Evolutionary conservation across 2,329 filamentous ascomycete genomes (phyloP).

Genomic region (Fusarium sp.): DNA sequence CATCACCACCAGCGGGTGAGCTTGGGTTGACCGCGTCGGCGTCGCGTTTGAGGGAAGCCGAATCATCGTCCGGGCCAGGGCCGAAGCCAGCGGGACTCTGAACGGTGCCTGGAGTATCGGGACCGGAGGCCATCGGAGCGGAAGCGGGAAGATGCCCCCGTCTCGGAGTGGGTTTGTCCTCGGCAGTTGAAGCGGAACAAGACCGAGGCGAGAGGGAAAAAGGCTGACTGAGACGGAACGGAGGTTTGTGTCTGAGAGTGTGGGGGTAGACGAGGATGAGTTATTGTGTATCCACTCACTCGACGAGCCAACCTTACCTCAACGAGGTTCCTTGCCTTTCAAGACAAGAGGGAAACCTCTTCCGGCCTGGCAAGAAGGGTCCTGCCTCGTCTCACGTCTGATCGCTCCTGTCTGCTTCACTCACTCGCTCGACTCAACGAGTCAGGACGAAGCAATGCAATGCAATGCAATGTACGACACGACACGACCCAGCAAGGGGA

Average conservation of each 20-base stretch:
- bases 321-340: background rate
- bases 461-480: background rate
- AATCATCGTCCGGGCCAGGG: conserved; percentile 17
- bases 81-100: conserved; percentile 26
- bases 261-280: conserved; percentile 19
- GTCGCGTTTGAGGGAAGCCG: conserved; percentile 36
- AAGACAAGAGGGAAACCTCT: background rate
- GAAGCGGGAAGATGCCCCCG: conserved; percentile 9
- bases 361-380: background rate
- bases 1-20: conserved; percentile 36
- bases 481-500: background rate
- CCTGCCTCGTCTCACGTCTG: background rate
- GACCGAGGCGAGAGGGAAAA: conserved; percentile 1
- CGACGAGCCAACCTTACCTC: background rate
- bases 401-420: background rate
- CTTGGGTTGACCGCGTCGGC: conserved; percentile 25
- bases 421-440: conserved; percentile 1
- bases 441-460: conserved; percentile 3
- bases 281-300: conserved; percentile 24
- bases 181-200: conserved; percentile 12
- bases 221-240: conserved; percentile 6
- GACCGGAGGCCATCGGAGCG: conserved; percentile 38
- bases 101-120: conserved; percentile 31
- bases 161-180: conserved; percentile 19
- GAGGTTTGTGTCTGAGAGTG: conserved; percentile 12